Base-by-base conservation (phyloP, 148 eudicot genomes). In the Chenopodium berlandieri region DNA sequence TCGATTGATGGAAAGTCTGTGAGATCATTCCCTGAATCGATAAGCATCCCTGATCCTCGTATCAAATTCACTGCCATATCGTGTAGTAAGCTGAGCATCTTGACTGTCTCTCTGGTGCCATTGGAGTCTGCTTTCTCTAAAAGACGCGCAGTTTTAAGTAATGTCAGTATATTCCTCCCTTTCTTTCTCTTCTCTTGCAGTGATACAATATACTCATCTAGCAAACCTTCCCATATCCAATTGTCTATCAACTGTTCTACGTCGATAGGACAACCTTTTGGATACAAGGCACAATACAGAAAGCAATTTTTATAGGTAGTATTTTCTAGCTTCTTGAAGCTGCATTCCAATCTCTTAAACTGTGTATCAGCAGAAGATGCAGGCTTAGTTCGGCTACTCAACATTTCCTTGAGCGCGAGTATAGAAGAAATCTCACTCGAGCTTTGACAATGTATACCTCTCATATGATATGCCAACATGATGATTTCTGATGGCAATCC, bases 141-240 rank as follows among this genome's bases (percentile, higher is more conserved):
- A 2, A 68, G 34, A 37, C 52, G 75, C 8, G 32, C 75, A 22
- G 6, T 46, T 20, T 32, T 27, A 34, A 79, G 81, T 52, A 0
- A 2, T 13, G 9, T 22, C 52, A 79, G n/a, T 23, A 54, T 52
- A 1, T n/a, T 8, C 52, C 17, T 56, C 50, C 81, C 81, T 2
- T 17, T 0, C 20, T 5, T 23, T 32, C 75, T 54, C 13, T 60
- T 70, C 12, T 70, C 22, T 69, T 79, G n/a, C 4, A 70, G 16
- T 69, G 81, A 32, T 16, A 16, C 50, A 20, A 19, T 22, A 47
- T 17, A 2, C 0, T 6, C 0, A 10, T 56, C 75, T 2, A 70
- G 17, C 8, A 79, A 67, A 19, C 64, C 81, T 70, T 56, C 81
- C 50, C 67, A 27, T 32, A 70, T 70, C 81, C 75, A 79, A 17